Conservation (phyloP, 2,329 filamentous ascomycete species). For the Claviceps lovelessii region DNA sequence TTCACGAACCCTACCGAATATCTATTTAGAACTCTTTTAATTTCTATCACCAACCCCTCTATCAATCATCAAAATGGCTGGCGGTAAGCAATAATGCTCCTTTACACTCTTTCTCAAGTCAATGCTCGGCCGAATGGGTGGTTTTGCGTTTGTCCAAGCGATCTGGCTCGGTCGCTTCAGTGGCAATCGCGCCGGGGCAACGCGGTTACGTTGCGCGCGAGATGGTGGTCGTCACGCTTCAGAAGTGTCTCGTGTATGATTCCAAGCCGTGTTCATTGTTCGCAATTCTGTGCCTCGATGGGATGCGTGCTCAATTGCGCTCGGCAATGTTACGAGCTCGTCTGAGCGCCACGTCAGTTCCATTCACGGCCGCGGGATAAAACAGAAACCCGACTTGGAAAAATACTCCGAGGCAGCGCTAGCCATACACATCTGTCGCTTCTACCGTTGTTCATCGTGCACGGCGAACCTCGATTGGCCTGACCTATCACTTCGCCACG, state of each 20-base stretch:
- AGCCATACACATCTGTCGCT: not conserved
- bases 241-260: not conserved
- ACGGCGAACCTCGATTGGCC: not conserved
- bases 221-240: not conserved
- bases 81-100: constrained; percentile 23
- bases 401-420: not conserved
- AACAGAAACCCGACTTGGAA: not conserved
- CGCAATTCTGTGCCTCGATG: not conserved
- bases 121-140: not conserved
- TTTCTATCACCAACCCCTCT: not conserved
- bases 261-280: not conserved
- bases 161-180: not conserved
- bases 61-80: constrained; percentile 26
- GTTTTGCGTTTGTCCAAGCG: not conserved
- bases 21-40: constrained; percentile 1
- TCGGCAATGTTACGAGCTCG: not conserved
- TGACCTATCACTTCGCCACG: too few relatives aligned
- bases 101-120: not conserved
- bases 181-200: constrained; percentile 11
- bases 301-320: not conserved
- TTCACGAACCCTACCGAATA: constrained; percentile 6
- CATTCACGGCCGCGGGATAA: not conserved
- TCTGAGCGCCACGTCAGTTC: constrained; percentile 1
- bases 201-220: not conserved
- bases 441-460: not conserved